Percentiles rank a stretch among this genome's conserved stretches.
These are phyloP conservation scores for Microstegium vimineum DNA, from an alignment of 176 grass and related monocot genomes.

Conservation along the genomic window DNA sequence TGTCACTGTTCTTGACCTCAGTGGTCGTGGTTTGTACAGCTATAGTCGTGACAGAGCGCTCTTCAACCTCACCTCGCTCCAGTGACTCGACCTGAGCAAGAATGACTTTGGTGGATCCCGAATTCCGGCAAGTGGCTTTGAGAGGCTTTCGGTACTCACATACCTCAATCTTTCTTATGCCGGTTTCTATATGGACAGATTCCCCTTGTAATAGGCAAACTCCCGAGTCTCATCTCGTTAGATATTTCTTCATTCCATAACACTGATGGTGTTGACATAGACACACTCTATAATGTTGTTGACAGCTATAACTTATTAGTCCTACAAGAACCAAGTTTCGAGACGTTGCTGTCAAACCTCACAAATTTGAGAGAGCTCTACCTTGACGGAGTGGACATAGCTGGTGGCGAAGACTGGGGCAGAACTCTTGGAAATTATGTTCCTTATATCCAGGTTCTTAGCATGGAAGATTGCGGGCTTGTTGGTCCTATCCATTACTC, in stretches of 20 bases:
- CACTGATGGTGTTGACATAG: background rate
- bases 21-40: background rate
- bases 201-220: conserved; percentile 28
- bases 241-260: conserved; percentile 13
- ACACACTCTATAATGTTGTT: background rate
- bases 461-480: background rate
- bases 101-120: background rate
- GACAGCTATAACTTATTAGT: background rate
- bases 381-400: background rate
- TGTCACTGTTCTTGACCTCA: conserved; percentile 20
- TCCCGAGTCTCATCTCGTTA: conserved; percentile 32
- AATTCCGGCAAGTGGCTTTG: conserved; percentile 19
- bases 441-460: conserved; percentile 27
- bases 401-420: background rate
- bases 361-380: conserved; percentile 12
- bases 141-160: conserved; percentile 37
- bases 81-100: conserved; percentile 16
- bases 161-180: conserved; percentile 47
- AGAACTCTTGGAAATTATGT: background rate
- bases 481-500: background rate
- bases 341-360: conserved; percentile 18
- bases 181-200: conserved; percentile 38
- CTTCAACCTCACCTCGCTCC: conserved; percentile 30
- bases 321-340: conserved; percentile 4
- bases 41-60: background rate